Percentiles rank a stretch among this genome's conserved stretches.
These are phyloP conservation scores for Spatholobus suberectus DNA, from an alignment of 306 rosid species.

Conservation along the genomic window DNA sequence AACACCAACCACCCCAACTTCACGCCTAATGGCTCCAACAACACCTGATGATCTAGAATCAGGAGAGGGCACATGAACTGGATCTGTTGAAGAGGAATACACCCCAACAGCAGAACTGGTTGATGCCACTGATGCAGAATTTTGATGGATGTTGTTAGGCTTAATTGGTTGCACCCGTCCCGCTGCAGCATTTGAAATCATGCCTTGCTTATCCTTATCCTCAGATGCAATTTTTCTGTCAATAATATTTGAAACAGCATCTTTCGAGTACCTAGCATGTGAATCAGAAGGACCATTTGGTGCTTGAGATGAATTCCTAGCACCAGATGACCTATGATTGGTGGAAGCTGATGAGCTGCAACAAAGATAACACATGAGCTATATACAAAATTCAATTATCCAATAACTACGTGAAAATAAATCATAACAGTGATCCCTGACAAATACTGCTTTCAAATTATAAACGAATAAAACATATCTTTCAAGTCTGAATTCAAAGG, in stretches of 20 bases:
- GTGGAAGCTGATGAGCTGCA: constrained; percentile 61
- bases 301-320: constrained; percentile 57
- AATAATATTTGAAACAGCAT: constrained; percentile 46
- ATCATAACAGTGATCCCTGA: constrained; percentile 11
- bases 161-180: constrained; percentile 58
- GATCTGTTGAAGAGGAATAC: constrained; percentile 96
- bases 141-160: constrained; percentile 56
- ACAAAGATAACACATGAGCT: constrained; percentile 20
- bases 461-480: not conserved
- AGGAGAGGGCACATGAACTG: constrained; percentile 98
- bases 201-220: constrained; percentile 66
- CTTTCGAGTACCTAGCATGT: constrained; percentile 50
- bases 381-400: constrained; percentile 24
- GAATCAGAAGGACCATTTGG: constrained; percentile 63
- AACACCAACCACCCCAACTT: constrained; percentile 91
- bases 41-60: constrained; percentile 86
- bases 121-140: constrained; percentile 57
- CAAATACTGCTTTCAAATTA: not conserved
- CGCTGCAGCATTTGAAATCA: constrained; percentile 48
- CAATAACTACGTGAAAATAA: constrained; percentile 6
- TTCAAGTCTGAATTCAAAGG: not conserved
- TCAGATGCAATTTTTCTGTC: constrained; percentile 54
- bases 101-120: constrained; percentile 82
- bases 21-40: constrained; percentile 98
- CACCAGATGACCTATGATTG: constrained; percentile 62